Evolutionary conservation across 805 yeast genomes (phyloP).

Genomic region (Hyphopichia homilentoma): DNA sequence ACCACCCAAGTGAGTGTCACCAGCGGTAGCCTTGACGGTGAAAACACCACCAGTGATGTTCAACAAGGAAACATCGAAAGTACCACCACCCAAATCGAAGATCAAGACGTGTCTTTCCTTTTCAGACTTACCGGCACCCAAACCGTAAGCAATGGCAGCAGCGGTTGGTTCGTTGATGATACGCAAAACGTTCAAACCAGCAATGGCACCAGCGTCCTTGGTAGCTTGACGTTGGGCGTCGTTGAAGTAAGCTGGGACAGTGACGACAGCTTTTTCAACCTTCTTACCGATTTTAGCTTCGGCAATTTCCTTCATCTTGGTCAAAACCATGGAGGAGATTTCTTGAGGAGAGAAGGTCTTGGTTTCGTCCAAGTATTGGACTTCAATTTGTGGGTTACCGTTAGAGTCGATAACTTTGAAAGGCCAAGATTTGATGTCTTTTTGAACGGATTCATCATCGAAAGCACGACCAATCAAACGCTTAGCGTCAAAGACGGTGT

Average conservation of each 20-base stretch:
- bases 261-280: slow-evolving; percentile 54
- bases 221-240: slow-evolving; percentile 51
- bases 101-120: slow-evolving; percentile 70
- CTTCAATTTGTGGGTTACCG: slow-evolving; percentile 47
- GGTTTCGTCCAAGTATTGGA: slow-evolving; percentile 45
- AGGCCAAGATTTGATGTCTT: slow-evolving; percentile 47
- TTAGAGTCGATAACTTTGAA: slow-evolving; percentile 42
- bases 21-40: slow-evolving; percentile 88
- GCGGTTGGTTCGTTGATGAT: slow-evolving; percentile 67
- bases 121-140: slow-evolving; percentile 65
- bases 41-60: slow-evolving; percentile 95
- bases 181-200: slow-evolving; percentile 48
- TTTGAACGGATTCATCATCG: slow-evolving; percentile 58
- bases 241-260: slow-evolving; percentile 49
- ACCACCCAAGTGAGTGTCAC: slow-evolving; percentile 53
- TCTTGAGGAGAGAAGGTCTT: slow-evolving; percentile 47
- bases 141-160: slow-evolving; percentile 96
- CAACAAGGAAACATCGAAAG: slow-evolving; percentile 91
- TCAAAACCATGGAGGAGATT: slow-evolving; percentile 47
- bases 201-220: slow-evolving; percentile 50
- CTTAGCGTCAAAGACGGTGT: slow-evolving; percentile 49
- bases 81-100: slow-evolving; percentile 97
- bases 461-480: slow-evolving; percentile 60
- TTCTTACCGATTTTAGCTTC: slow-evolving; percentile 82
- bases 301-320: slow-evolving; percentile 65